A percentile compares a stretch with the other conserved stretches of the same genome.
These are phyloP conservation scores for Tylopilus sp. DNA, from an alignment of 768 basidiomycete genomes.

Conservation along the genomic window DNA sequence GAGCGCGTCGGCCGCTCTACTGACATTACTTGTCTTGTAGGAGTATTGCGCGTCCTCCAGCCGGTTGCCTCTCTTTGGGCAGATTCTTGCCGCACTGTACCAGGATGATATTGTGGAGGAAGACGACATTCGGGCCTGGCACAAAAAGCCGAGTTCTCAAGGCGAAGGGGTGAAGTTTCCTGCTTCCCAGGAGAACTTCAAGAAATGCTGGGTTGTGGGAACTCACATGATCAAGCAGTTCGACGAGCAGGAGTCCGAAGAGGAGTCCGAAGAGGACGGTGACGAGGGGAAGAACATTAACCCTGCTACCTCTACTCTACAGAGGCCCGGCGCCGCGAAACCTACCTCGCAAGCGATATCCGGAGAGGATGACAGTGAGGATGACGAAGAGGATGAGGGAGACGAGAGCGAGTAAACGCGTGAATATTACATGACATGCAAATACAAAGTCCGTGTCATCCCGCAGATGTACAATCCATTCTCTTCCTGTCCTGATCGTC, in stretches of 20 bases:
- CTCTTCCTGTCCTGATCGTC: neutral
- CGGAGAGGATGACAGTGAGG: conserved; percentile 7
- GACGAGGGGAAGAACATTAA: conserved; percentile 11
- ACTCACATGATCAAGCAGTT: conserved; percentile 78
- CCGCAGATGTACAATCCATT: neutral
- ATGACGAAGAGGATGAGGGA: conserved; percentile 4
- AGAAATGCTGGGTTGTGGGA: conserved; percentile 68
- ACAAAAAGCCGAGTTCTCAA: conserved; percentile 52
- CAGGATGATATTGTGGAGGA: conserved; percentile 91
- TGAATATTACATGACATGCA: conserved; percentile 5
- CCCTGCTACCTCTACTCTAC: neutral
- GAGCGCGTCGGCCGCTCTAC: neutral
- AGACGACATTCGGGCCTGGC: conserved; percentile 88
- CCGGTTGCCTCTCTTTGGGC: conserved; percentile 73
- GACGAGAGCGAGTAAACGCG: conserved; percentile 12
- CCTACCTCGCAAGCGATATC: neutral
- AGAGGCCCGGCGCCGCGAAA: neutral
- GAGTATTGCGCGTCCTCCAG: conserved; percentile 61
- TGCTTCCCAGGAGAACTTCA: conserved; percentile 49
- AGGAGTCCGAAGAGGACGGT: conserved; percentile 33
- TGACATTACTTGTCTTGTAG: conserved; percentile 34
- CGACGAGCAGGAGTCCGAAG: conserved; percentile 68
- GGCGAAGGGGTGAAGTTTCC: conserved; percentile 46
- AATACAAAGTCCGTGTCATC: conserved; percentile 1
- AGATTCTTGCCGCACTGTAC: conserved; percentile 82